Percentiles rank a stretch among this genome's conserved stretches.
Evolutionary conservation across 2,329 filamentous ascomycete genomes (phyloP).

Genomic region (Tricladium varicosporioides): DNA sequence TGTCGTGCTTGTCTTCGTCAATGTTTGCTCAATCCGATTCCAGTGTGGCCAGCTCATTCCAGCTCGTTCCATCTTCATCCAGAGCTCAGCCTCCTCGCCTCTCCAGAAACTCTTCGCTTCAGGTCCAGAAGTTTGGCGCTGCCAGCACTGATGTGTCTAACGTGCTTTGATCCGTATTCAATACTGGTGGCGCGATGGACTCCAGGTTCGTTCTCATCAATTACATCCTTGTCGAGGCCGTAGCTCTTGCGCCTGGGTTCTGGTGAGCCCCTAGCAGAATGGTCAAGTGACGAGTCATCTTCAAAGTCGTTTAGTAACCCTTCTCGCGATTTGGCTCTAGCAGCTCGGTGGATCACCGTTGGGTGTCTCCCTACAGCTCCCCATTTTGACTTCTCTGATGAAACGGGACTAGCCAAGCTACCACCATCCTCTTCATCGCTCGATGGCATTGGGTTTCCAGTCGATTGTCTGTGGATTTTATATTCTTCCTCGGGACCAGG

Average conservation of each 20-base stretch:
- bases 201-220: constrained; percentile 20
- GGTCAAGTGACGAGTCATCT: constrained; percentile 16
- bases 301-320: constrained; percentile 43
- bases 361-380: constrained; percentile 46
- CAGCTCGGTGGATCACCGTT: constrained; percentile 61
- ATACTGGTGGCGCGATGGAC: constrained; percentile 70
- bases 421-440: constrained; percentile 58
- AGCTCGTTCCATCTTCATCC: constrained; percentile 15
- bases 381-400: constrained; percentile 32
- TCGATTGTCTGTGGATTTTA: constrained; percentile 40
- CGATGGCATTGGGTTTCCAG: constrained; percentile 48
- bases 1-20: constrained; percentile 32
- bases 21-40: constrained; percentile 18
- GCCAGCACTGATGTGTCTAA: constrained; percentile 71
- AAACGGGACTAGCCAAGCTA: constrained; percentile 29
- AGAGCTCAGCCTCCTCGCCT: constrained; percentile 42
- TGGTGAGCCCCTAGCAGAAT: constrained; percentile 25
- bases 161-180: constrained; percentile 59
- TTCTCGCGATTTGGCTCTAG: constrained; percentile 57
- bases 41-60: constrained; percentile 4
- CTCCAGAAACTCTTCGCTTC: constrained; percentile 52
- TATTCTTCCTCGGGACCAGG: constrained; percentile 35
- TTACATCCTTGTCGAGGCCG: constrained; percentile 13
- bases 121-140: constrained; percentile 74
- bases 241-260: constrained; percentile 33